phyloP scores from a whole-genome alignment of 2,329 filamentous ascomycete species.

The Cercospora sojina region DNA sequence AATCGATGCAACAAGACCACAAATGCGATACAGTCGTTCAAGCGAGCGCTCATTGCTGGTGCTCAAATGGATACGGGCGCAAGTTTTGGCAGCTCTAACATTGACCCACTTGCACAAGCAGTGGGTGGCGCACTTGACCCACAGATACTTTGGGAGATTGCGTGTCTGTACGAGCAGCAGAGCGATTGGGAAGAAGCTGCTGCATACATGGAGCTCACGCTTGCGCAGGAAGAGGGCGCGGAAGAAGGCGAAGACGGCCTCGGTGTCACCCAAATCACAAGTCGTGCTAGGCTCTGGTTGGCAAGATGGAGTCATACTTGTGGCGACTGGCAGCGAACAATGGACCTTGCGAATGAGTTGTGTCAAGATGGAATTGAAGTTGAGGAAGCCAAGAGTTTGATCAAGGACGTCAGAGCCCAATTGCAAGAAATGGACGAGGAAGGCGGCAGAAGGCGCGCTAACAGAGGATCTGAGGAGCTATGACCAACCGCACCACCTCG shows the following conservation, averaged over 20 bases:
- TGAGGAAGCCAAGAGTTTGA: conserved; percentile 91
- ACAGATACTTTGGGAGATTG: conserved; percentile 86
- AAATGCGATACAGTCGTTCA: conserved; percentile 94
- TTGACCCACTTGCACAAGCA: conserved; percentile 49
- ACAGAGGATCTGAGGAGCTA: conserved; percentile 11
- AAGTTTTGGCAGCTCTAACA: conserved; percentile 43
- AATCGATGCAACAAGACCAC: conserved; percentile 81
- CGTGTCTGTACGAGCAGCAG: conserved; percentile 79
- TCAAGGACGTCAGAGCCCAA: conserved; percentile 78
- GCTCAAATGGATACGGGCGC: conserved; percentile 71
- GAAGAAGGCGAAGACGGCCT: conserved; percentile 56
- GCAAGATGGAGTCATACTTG: conserved; percentile 75
- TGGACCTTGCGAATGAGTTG: conserved; percentile 81
- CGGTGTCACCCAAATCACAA: conserved; percentile 87
- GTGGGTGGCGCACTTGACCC: conserved; percentile 71
- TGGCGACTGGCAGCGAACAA: conserved; percentile 72
- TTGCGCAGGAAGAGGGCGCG: conserved; percentile 82
- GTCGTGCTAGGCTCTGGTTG: conserved; percentile 90
- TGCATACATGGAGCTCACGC: conserved; percentile 91
- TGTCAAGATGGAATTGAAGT: conserved; percentile 96
- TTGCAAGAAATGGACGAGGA: conserved; percentile 48
- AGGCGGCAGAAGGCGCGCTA: neutral
- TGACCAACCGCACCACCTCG: neutral
- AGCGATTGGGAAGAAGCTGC: conserved; percentile 76
- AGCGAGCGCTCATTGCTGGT: conserved; percentile 84